A percentile compares a stretch with the other conserved stretches of the same genome.
Evolutionary conservation across 495 filamentous ascomycete genomes (phyloP).

Genomic region (Tetracladium setigerum): DNA sequence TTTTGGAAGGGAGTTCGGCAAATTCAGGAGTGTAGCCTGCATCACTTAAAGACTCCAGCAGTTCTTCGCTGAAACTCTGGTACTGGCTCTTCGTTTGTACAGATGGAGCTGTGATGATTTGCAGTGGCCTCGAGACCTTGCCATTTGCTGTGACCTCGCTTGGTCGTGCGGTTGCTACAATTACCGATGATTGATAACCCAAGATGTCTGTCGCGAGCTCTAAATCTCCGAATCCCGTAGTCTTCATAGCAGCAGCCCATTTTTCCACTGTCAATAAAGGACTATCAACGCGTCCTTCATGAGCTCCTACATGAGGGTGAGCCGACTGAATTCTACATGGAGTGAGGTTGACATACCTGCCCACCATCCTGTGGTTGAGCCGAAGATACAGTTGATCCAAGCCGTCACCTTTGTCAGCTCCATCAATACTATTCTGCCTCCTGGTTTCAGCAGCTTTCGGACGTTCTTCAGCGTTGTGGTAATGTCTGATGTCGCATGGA

Average conservation of each 20-base stretch:
- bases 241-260: background rate
- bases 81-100: too few species aligned
- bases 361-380: constrained; percentile 46
- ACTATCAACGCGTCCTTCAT: background rate
- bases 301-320: background rate
- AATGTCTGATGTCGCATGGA: constrained; percentile 44
- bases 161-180: too few species aligned
- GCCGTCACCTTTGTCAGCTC: constrained; percentile 29
- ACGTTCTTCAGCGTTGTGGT: constrained; percentile 38
- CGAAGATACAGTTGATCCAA: constrained; percentile 32
- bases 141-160: too few species aligned
- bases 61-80: too few species aligned
- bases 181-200: too few species aligned
- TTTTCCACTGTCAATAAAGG: background rate
- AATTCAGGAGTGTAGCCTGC: too few species aligned
- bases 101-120: too few species aligned
- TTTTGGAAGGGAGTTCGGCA: too few species aligned
- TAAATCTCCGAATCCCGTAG: background rate
- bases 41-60: too few species aligned
- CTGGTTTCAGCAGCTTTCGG: constrained; percentile 27
- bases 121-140: too few species aligned
- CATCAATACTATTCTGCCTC: constrained; percentile 34
- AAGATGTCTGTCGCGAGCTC: background rate
- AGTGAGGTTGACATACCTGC: constrained; percentile 10
- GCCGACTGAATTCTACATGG: background rate